phyloP scores from a whole-genome alignment of 768 basidiomycete species.

The Psilocybe sp. region DNA sequence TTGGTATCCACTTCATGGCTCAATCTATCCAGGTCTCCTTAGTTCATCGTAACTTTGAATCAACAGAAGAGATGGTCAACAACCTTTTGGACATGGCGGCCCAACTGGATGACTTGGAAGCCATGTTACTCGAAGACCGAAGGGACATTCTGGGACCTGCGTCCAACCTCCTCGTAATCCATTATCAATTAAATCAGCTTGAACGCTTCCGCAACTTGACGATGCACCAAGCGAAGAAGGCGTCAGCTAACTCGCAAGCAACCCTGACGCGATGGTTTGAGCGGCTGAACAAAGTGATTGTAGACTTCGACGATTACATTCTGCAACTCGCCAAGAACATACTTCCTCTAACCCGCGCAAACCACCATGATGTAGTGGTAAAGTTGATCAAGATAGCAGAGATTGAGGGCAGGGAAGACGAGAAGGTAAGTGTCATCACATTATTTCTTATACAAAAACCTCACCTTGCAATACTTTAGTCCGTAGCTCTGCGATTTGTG shows the following conservation, averaged over 20 bases:
- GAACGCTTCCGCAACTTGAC: constrained; percentile 94
- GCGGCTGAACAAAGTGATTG: constrained; percentile 74
- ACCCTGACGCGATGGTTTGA: constrained; percentile 83
- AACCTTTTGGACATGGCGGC: constrained; percentile 91
- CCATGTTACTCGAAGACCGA: constrained; percentile 73
- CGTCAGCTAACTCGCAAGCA: constrained; percentile 59
- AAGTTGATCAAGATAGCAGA: constrained; percentile 92
- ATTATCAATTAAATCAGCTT: constrained; percentile 88
- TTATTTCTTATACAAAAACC: not conserved
- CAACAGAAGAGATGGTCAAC: constrained; percentile 93
- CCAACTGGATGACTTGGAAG: constrained; percentile 75
- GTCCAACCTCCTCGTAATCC: constrained; percentile 84
- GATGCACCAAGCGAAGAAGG: constrained; percentile 89
- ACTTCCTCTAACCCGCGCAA: constrained; percentile 75
- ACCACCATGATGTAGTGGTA: constrained; percentile 84
- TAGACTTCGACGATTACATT: constrained; percentile 84
- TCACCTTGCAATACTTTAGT: constrained; percentile 40
- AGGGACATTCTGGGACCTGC: constrained; percentile 82
- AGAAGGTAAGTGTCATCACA: constrained; percentile 60
- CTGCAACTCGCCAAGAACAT: constrained; percentile 73
- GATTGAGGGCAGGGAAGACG: constrained; percentile 88
- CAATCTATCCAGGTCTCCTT: constrained; percentile 72
- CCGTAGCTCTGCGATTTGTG: constrained; percentile 89
- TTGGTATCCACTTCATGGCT: not conserved
- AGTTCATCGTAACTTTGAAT: constrained; percentile 92